Conservation (phyloP, 1,284 basidiomycete species). For the Cutaneotrichosporon cutaneum region DNA sequence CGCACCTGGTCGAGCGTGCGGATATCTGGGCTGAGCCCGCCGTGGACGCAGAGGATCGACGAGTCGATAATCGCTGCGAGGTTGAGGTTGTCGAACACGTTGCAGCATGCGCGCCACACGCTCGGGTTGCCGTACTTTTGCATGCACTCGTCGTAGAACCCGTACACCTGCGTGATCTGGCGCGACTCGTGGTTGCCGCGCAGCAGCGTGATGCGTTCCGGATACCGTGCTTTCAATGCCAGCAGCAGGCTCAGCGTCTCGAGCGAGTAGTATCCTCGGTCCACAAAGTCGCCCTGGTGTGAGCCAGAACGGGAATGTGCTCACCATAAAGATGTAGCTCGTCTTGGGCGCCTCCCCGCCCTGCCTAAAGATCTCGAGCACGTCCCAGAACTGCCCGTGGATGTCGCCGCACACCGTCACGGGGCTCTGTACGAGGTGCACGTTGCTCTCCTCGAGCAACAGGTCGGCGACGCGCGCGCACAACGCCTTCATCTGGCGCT, state of each 20-base stretch:
- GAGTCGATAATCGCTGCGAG: conserved; percentile 96
- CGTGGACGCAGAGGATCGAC: conserved; percentile 85
- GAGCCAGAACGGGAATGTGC: conserved; percentile 5
- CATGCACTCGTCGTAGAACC: conserved; percentile 97
- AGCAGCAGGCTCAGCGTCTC: conserved; percentile 90
- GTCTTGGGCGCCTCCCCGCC: conserved; percentile 86
- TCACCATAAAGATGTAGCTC: conserved; percentile 89
- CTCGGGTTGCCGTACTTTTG: conserved; percentile 92
- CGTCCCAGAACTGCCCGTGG: conserved; percentile 94
- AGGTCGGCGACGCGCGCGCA: conserved; percentile 81
- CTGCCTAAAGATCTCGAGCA: conserved; percentile 82
- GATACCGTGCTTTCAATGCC: conserved; percentile 91
- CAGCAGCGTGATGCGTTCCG: conserved; percentile 84
- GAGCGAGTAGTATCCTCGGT: conserved; percentile 93
- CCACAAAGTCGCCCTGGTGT: conserved; percentile 89
- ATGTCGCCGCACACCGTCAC: conserved; percentile 94
- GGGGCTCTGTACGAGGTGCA: conserved; percentile 85
- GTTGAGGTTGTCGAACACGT: conserved; percentile 91
- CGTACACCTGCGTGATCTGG: conserved; percentile 97
- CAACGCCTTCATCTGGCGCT: conserved; percentile 84
- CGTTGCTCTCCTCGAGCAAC: conserved; percentile 91
- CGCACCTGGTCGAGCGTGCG: conserved; percentile 88
- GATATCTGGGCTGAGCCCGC: conserved; percentile 88
- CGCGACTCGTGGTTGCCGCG: conserved; percentile 94
- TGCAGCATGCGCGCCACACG: conserved; percentile 95